Evolutionary conservation across 1,284 basidiomycete species (phyloP), one percentile per base, ranked within the genome.

Genomic region (Heterobasidion occidentale): DNA sequence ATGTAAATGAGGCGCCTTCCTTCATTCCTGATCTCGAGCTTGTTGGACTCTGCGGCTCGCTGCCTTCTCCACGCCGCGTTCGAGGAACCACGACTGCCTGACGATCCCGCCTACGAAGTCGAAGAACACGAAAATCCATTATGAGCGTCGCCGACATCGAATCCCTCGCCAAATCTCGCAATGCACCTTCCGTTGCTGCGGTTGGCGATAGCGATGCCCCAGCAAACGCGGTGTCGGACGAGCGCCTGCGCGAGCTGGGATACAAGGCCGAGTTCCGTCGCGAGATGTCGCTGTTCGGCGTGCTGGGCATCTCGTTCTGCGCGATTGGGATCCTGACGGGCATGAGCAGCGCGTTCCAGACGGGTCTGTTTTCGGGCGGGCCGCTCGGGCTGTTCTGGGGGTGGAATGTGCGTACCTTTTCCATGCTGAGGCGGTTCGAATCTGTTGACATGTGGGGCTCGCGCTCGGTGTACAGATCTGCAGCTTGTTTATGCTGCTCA

Each of bases 351-450:
- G 50, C 69, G 1, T 81, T 82, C 60, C 81, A 83, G 63, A 81
- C 81, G 0, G 80, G 81, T 0, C 65, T 81, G 36, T 80, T 83
- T 65, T 79, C 78, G 36, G 81, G 81, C 3, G 81, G 81, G 2
- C 81, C 81, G 3, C 64, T 83, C 36, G 79, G 81, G 1, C 64
- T 82, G 59, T 83, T 83, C 63, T 83, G 80, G 80, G 81, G 79
- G n/a, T 83, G 81, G 81, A 83, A 83, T 64, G 81, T 82, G 60
- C 59, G 76, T 69, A 33, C 36, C 38, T 44, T 56, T 9, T 6
- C 45, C 9, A 15, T 34, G 36, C 36, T 19, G 1, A n/a, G 8
- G 17, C 47, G 5, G 36, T 7, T 53, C 36, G 44, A 9, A 8
- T 42, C 12, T 17, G 7, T 15, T 8, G 20, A 27, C 15, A 9